Evolutionary conservation across 75 land plant genomes (phyloP), one percentile per base, ranked within the genome.

Genomic region (Picea sitchensis): DNA sequence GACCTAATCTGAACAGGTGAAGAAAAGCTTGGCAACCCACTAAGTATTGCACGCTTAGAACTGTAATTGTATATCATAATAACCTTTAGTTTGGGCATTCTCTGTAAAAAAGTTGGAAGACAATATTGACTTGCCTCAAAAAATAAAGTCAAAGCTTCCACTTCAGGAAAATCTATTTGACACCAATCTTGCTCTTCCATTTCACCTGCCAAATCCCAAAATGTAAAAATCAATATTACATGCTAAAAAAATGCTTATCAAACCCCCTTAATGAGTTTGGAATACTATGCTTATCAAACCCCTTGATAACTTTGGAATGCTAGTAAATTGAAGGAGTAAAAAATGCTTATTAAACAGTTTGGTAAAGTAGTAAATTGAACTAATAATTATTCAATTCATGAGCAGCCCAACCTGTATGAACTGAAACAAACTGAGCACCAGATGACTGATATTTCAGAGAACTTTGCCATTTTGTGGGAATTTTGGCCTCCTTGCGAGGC

Each of bases 131-230:
- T 76, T 5, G 93, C 83, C 2, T 84, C 77, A 41, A 89, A 87
- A 65, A 83, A 85, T 14, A 89, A 72, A 14, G 89, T 76, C 65
- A 91, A 87, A 23, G 84, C 89, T 79, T 91, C 91, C 36, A 89
- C 83, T 23, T 87, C 82, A 7, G 87, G 93, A 57, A 87, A 87
- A 3, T 81, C 44, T 86, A 91, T 89, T 0, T 69, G 56, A 13
- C 65, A 83, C 93, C 93, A 91, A 57, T 89, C 85, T 68, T 81
- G 80, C 60, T 82, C 82, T 34, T 62, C 77, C 91, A 91, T 91
- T 38, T 83, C 89, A 59, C 91, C 93, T 89, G 64, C 64, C 17
- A 51, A 51, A 9, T 0, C 11, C 56, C 11, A 9, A 51, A 20
- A 62, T 23, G 20, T 62, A 6, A 62, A 21, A 17, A 62, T 20